Evolutionary conservation across 2,329 filamentous ascomycete genomes (phyloP).

Genomic region (Dothiorella sarmentorum): DNA sequence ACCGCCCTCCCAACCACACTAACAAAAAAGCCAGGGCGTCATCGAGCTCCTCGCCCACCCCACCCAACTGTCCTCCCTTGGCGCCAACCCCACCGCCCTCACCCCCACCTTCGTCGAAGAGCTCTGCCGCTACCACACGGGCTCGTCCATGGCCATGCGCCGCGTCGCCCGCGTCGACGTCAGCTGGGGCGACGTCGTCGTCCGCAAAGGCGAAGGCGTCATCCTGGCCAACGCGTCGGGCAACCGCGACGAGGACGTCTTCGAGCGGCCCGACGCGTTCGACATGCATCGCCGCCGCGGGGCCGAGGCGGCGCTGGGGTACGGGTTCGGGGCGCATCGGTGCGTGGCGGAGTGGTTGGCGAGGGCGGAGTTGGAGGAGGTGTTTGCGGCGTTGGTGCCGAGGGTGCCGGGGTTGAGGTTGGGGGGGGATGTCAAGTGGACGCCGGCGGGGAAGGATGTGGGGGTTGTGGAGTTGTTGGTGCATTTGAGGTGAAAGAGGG

Average conservation of each 20-base stretch:
- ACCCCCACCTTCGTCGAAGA: slow-evolving; percentile 46
- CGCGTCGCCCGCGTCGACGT: slow-evolving; percentile 49
- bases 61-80: slow-evolving; percentile 42
- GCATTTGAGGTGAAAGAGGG: background rate
- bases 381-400: too few relatives aligned
- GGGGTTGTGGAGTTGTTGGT: background rate
- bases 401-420: too few relatives aligned
- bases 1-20: too few relatives aligned
- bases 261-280: slow-evolving; percentile 29
- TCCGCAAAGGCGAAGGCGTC: too few relatives aligned
- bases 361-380: background rate
- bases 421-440: too few relatives aligned
- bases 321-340: too few relatives aligned
- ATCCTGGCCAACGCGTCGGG: too few relatives aligned
- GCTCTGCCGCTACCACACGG: slow-evolving; percentile 49
- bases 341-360: slow-evolving; percentile 23
- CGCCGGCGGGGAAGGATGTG: too few relatives aligned
- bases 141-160: slow-evolving; percentile 47
- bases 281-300: slow-evolving; percentile 30
- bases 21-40: too few relatives aligned
- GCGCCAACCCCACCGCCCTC: slow-evolving; percentile 36
- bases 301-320: too few relatives aligned
- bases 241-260: slow-evolving; percentile 34
- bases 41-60: slow-evolving; percentile 46
- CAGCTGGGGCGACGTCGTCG: slow-evolving; percentile 41